phyloP scores from a whole-genome alignment of 1,284 basidiomycete species.

The Fomitopsis betulina region DNA sequence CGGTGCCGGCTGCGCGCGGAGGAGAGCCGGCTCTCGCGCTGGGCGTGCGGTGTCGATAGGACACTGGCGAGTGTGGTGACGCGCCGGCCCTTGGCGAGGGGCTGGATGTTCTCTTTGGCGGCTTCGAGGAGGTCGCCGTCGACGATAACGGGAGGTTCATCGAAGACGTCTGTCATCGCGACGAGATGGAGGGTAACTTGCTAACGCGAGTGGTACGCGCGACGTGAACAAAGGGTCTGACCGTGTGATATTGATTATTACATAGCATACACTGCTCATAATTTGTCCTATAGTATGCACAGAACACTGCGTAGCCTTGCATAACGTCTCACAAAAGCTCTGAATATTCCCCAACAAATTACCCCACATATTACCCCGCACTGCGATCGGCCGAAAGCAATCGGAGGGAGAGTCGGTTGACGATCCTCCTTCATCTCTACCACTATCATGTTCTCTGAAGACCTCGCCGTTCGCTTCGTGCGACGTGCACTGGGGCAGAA shows the following conservation, averaged over 20 bases:
- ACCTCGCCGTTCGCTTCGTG: background rate
- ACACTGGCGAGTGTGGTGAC: constrained; percentile 70
- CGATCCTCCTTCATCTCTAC: background rate
- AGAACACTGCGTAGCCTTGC: too few relatives aligned
- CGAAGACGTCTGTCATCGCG: constrained; percentile 25
- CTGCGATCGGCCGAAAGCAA: background rate
- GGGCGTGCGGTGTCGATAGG: constrained; percentile 68
- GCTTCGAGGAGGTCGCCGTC: constrained; percentile 79
- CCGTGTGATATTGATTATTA: background rate
- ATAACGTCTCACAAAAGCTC: too few relatives aligned
- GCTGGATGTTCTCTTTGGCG: constrained; percentile 80
- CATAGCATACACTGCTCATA: background rate
- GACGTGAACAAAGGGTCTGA: background rate
- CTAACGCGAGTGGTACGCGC: background rate
- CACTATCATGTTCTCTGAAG: background rate
- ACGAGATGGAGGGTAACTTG: background rate
- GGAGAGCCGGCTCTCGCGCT: constrained; percentile 62
- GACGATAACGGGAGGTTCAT: constrained; percentile 41
- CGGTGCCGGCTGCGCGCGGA: constrained; percentile 56
- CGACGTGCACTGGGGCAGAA: too few relatives aligned
- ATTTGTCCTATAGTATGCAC: background rate
- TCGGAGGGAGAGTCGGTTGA: too few relatives aligned
- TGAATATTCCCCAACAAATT: background rate
- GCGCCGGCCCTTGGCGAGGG: constrained; percentile 65
- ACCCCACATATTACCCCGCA: background rate